Evolutionary conservation across 202 grass and related monocot species (phyloP).

Genomic region (Elaeis oleifera): DNA sequence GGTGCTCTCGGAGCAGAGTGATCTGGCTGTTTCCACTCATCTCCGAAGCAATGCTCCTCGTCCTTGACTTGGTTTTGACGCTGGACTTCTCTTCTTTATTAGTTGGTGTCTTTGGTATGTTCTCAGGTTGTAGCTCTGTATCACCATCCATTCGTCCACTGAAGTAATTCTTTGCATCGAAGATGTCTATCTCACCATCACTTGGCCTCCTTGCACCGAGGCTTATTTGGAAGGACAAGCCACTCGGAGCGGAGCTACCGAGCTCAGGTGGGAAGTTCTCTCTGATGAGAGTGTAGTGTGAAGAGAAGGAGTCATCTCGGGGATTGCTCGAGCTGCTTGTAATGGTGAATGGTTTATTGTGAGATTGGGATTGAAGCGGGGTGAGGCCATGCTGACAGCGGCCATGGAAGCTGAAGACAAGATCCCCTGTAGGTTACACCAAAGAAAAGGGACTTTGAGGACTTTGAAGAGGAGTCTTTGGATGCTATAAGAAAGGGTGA

Average conservation of each 20-base stretch:
- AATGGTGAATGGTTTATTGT: neutral
- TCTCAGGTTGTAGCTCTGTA: neutral
- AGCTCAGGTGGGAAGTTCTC: conserved; percentile 19
- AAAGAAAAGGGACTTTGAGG: no score
- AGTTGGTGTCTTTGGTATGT: no score
- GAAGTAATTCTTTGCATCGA: conserved; percentile 80
- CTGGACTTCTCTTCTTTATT: neutral
- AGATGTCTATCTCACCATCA: conserved; percentile 87
- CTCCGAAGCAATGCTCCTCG: conserved; percentile 25
- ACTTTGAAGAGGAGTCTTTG: no score
- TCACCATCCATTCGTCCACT: conserved; percentile 39
- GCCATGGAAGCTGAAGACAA: conserved; percentile 16
- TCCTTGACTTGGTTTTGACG: conserved; percentile 12
- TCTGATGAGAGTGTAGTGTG: conserved; percentile 31
- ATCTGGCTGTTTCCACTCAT: conserved; percentile 59
- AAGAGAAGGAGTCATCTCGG: conserved; percentile 40
- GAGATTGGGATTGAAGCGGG: no score
- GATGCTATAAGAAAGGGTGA: no score
- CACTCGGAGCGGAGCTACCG: neutral
- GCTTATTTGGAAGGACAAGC: conserved; percentile 14
- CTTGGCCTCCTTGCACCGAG: conserved; percentile 30
- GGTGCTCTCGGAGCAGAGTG: conserved; percentile 30
- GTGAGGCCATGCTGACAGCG: conserved; percentile 15
- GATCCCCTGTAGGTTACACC: no score
- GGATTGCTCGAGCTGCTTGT: conserved; percentile 18